Evolutionary conservation across 805 yeast genomes (phyloP), one percentile per base, ranked within the genome.

Genomic region (Saccharomyces jurei): DNA sequence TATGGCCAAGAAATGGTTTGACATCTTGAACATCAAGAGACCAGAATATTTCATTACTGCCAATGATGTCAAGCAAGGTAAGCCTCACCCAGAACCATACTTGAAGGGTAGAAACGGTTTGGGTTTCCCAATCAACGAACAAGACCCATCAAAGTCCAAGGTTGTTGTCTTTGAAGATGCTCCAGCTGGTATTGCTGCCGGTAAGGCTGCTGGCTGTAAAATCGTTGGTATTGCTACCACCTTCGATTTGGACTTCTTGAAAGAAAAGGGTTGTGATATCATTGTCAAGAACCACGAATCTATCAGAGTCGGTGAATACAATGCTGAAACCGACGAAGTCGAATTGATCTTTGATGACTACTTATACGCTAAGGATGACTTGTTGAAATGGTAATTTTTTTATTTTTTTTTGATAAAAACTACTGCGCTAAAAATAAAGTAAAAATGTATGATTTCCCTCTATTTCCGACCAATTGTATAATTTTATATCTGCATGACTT

Each of bases 31-130:
- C 50, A 73, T 77, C 52, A 76, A 77, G 54, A 75, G 77, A 69
- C 96, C 96, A 50, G 81, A 84, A 60, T 79, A 82, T 49, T 89
- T 89, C 74, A 84, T 89, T 66, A 85, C 94, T 49, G 94, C 95
- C 50, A 89, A 84, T 72, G 83, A 81, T 69, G 94, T 88, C 60
- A 74, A 78, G 57, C 77, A 78, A 64, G 96, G 96, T 66, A 88
- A 88, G 77, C 96, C 96, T 47, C 80, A 86, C 73, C 96, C 96
- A 47, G 85, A 84, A 75, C 94, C 95, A 53, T 88, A 88, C 75
- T 75, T 79, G 59, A 68, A 74, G 66, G 89, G 88, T 57, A 71
- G 75, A 63, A 65, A 68, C 62, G 71, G 65, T 54, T 65, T 70
- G 54, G 74, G 74, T 26, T 72, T 55, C 64, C 73, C 72, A 61